Evolutionary conservation across 2,329 filamentous ascomycete genomes (phyloP).

Genomic region (Ilyonectria sp.): DNA sequence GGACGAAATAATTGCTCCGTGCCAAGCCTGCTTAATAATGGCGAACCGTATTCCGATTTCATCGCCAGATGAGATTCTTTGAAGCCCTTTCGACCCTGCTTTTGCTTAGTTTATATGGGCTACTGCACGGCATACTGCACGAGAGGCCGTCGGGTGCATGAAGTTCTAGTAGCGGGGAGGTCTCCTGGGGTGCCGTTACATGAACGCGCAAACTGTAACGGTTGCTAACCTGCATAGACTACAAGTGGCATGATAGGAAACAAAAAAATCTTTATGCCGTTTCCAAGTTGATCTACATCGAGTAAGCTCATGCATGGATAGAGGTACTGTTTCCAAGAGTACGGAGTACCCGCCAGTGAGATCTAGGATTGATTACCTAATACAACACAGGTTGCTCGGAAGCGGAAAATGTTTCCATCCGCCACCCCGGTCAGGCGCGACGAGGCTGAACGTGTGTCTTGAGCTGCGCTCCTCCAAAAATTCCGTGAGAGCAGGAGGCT

Average conservation of each 20-base stretch:
- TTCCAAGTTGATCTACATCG: conserved; percentile 3
- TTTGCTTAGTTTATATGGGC: no score
- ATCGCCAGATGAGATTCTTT: neutral
- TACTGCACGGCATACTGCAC: neutral
- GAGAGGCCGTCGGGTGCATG: conserved; percentile 2
- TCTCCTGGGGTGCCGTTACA: neutral
- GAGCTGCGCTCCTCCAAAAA: conserved; percentile 46
- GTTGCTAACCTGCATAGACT: conserved; percentile 14
- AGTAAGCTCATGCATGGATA: neutral
- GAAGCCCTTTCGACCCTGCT: neutral
- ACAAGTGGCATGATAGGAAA: conserved; percentile 17
- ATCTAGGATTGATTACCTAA: conserved; percentile 22
- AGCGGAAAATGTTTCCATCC: conserved; percentile 39
- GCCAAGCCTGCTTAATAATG: neutral
- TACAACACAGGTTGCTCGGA: neutral
- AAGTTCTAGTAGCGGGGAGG: neutral
- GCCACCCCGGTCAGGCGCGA: conserved; percentile 44
- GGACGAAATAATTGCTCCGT: conserved; percentile 3
- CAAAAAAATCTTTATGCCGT: conserved; percentile 3
- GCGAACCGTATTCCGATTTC: neutral
- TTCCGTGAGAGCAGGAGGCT: conserved; percentile 39
- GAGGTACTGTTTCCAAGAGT: neutral
- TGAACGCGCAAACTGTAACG: neutral
- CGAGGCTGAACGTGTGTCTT: conserved; percentile 49
- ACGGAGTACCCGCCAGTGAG: neutral